Evolutionary conservation across 495 filamentous ascomycete species (phyloP), one percentile per base, ranked within the genome.

Genomic region (Podospora bellae-mahoneyi): DNA sequence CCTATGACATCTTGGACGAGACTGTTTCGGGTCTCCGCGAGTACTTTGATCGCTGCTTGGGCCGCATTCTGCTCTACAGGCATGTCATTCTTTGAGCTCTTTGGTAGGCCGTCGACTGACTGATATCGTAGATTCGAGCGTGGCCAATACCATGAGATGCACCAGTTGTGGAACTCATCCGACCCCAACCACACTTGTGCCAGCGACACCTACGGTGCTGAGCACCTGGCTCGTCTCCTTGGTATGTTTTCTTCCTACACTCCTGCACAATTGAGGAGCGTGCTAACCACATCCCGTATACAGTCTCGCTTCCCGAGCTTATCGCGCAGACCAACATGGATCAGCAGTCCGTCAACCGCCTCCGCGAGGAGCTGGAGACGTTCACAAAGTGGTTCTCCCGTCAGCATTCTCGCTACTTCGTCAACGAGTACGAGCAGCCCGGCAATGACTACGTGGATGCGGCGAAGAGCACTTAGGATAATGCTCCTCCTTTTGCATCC

Each of bases 261-360:
- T 7, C 30, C 57, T 62, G 30, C 0, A 15, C 2, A 9, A 44
- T 34, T 0, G 26, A 23, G 59, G 13, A 16, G 13, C 28, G 62
- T 58, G 64, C 76, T 79, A 71, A 75, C 69, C 55, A 4, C 0
- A n/a, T 58, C 3, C 18, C 10, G n/a, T 15, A 54, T 54, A 6
- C 66, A 97, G 95, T 96, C 13, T 89, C 89, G 7, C 87, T 99
- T 70, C 95, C 96, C 0, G 95, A 99, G 77, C 87, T 98, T 30
- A 87, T 99, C 70, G 93, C 93, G 19, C 94, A 97, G 76, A 99
- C 95, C 34, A 97, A 97, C 78, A 97, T 99, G 95, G 95, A 98
- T 74, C 81, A 87, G 28, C 93, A 94, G 77, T 92, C 91, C 9
- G 91, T 95, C 62, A 91, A 88, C 69, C 89, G 92, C 53, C 86